These are phyloP conservation scores for Pilaira anomala DNA, from an alignment of 192 early-diverging fungal genomes.

Conservation along the genomic window DNA sequence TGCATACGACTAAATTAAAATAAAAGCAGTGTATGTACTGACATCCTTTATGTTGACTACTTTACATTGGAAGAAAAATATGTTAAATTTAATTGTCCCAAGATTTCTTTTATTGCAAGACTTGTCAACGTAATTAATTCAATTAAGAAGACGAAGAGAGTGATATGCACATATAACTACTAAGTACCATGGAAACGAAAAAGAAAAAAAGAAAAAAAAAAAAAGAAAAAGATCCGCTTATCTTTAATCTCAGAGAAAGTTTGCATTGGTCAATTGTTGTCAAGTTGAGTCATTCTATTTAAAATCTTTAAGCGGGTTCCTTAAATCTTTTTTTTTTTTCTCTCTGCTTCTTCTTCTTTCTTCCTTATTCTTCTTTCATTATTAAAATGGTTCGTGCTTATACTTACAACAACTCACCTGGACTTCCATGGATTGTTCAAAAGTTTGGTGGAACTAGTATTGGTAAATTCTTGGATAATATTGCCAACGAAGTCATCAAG, in stretches of 20 bases:
- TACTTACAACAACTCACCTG: conserved; percentile 18
- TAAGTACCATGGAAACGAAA: no score
- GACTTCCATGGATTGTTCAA: conserved; percentile 66
- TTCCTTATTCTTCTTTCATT: conserved; percentile 7
- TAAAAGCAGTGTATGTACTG: no score
- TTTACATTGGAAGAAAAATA: no score
- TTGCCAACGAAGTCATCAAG: conserved; percentile 79
- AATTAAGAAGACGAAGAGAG: no score
- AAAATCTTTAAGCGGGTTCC: not conserved
- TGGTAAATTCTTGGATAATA: conserved; percentile 77
- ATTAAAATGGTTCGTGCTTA: conserved; percentile 12
- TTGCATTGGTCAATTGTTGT: conserved; percentile 2
- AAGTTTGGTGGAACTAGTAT: conserved; percentile 99
- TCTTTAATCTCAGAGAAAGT: no score
- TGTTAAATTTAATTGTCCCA: no score
- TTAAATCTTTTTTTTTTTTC: conserved; percentile 17
- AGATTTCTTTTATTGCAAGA: no score
- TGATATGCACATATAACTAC: no score
- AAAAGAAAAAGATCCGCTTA: no score
- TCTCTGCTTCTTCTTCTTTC: conserved; percentile 3
- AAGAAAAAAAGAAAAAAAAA: not conserved
- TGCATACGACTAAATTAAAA: no score
- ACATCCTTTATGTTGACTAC: no score
- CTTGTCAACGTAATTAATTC: no score
- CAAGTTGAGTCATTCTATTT: not conserved